Evolutionary conservation across 768 basidiomycete species (phyloP), one percentile per base, ranked within the genome.

Genomic region (Termitomyces sp.): DNA sequence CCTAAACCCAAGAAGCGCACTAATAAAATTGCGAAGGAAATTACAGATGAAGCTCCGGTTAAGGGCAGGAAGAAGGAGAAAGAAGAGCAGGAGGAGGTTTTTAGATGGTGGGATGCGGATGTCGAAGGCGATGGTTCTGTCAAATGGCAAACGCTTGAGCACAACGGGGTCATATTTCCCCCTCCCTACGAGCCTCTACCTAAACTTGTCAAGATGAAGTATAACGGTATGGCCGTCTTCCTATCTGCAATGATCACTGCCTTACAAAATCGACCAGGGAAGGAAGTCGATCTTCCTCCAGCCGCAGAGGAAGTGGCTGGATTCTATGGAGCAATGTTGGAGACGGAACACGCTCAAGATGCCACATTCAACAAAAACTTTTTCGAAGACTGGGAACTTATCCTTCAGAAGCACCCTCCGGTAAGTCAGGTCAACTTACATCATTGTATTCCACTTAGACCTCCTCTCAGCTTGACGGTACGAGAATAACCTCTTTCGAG

Each of bases 131-230:
- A 94, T 66, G 90, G 84, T 11, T 78, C 84, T 40, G 75, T 84
- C 55, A 97, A 98, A 71, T 99, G 97, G 97, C 82, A 83, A 59
- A 97, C 93, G n/a, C 80, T 99, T 51, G 88, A 93, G 66, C 97
- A 99, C 72, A 85, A 82, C 62, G 97, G 95, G 50, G 94, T 99
- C 40, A 80, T 94, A 60, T 99, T 99, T 73, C 97, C 97, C 59
- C 93, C 93, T 49, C 87, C 94, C 3, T 99, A 99, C 68, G 86
- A 92, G 64, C 81, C 89, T 8, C 75, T 97, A 53, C 94, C 97
- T 1, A 71, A 77, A 8, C 65, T 84, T 66, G 83, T 97, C 69
- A 96, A 91, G 78, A 92, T 99, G 93, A 87, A 86, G 66, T 99
- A 99, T 69, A 83, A 95, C 62, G 95, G 96, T 94, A 68, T 55